Percentiles rank a stretch among this genome's conserved stretches.
These are phyloP conservation scores for Sapria himalayana DNA, from an alignment of 345 rosid species.

Conservation along the genomic window DNA sequence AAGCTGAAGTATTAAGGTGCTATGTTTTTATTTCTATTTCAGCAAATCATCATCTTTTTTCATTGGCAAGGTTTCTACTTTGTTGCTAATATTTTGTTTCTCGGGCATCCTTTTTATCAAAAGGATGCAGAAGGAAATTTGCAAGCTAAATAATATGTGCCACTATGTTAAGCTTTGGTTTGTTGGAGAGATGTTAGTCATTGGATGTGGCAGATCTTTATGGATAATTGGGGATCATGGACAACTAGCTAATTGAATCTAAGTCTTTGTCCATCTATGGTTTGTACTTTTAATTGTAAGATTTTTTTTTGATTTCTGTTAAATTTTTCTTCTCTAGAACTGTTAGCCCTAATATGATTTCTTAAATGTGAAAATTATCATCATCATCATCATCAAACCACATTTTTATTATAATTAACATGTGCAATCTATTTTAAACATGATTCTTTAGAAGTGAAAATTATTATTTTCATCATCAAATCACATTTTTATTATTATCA, in stretches of 20 bases:
- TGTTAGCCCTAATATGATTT: too few species aligned
- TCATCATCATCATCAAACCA: too few species aligned
- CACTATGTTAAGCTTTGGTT: slow-evolving; percentile 17
- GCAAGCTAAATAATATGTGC: background rate
- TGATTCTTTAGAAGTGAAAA: too few species aligned
- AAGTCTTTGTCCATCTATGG: slow-evolving; percentile 60
- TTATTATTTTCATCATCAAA: too few species aligned
- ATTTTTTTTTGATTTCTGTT: slow-evolving; percentile 3
- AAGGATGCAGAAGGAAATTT: background rate
- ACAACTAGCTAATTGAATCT: slow-evolving; percentile 48
- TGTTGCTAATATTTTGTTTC: background rate
- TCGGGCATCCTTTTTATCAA: background rate
- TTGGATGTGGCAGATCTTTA: slow-evolving; percentile 95
- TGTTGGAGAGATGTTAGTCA: slow-evolving; percentile 77
- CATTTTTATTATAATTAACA: too few species aligned
- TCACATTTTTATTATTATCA: too few species aligned
- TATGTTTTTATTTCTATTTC: slow-evolving; percentile 3
- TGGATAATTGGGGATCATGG: slow-evolving; percentile 71
- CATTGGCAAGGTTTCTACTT: slow-evolving; percentile 25
- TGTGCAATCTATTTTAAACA: too few species aligned
- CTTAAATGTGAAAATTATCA: too few species aligned
- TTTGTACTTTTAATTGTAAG: slow-evolving; percentile 13
- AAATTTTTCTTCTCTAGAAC: too few species aligned
- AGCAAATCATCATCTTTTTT: slow-evolving; percentile 76
- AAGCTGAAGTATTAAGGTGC: background rate